A percentile compares a stretch with the other conserved stretches of the same genome.
Evolutionary conservation across 2,329 filamentous ascomycete genomes (phyloP).

Genomic region (Colletotrichum filicis): DNA sequence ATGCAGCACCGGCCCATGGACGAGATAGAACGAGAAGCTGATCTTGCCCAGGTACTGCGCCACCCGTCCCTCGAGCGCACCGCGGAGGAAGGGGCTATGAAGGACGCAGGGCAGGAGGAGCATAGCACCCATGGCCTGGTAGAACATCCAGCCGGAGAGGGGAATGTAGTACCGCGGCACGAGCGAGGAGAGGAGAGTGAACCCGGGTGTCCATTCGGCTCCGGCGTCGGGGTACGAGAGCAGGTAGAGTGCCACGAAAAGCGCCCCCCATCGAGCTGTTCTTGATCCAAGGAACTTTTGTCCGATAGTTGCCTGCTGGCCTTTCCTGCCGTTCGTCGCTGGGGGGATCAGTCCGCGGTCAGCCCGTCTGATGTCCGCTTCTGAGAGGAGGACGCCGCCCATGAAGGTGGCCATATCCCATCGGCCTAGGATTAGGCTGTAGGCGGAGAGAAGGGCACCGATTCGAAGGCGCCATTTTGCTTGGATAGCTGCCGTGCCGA

Average conservation of each 20-base stretch:
- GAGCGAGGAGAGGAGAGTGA: constrained; percentile 45
- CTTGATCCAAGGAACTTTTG: constrained; percentile 32
- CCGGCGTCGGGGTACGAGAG: constrained; percentile 52
- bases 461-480: constrained; percentile 46
- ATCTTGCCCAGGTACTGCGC: constrained; percentile 52
- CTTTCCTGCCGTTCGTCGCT: constrained; percentile 9
- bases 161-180: constrained; percentile 50
- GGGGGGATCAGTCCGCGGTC: constrained; percentile 36
- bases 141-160: constrained; percentile 52
- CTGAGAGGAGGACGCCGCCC: constrained; percentile 49
- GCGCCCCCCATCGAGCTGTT: constrained; percentile 41
- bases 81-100: constrained; percentile 43
- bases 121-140: constrained; percentile 50
- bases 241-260: constrained; percentile 48
- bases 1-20: constrained; percentile 46
- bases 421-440: constrained; percentile 47
- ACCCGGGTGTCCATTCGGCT: constrained; percentile 51
- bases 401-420: constrained; percentile 55
- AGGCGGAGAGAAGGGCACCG: constrained; percentile 44
- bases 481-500: constrained; percentile 50
- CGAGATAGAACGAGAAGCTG: constrained; percentile 54
- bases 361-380: constrained; percentile 46
- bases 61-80: constrained; percentile 43
- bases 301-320: constrained; percentile 17
- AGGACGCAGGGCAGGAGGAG: constrained; percentile 49